Evolutionary conservation across 306 rosid species (phyloP).

Genomic region (Cucumis melo): DNA sequence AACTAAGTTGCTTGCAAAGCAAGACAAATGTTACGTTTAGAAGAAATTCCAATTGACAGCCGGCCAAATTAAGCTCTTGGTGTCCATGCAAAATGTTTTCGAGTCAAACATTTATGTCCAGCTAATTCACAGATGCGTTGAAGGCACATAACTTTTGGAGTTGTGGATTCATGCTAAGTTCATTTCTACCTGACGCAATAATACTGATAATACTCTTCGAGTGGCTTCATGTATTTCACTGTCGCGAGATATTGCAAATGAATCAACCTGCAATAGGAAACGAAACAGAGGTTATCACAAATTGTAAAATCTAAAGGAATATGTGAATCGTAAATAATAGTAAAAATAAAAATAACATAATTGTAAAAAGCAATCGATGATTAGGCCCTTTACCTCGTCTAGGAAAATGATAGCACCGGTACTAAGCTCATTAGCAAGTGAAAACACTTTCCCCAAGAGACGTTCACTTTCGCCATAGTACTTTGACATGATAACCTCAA

Average conservation of each 20-base stretch:
- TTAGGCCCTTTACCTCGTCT: conserved; percentile 51
- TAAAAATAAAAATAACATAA: too few relatives aligned
- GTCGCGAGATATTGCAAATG: conserved; percentile 77
- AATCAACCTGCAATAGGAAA: conserved; percentile 40
- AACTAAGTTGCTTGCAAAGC: neutral
- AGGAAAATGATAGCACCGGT: conserved; percentile 77
- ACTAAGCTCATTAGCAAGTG: conserved; percentile 62
- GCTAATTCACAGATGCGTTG: neutral
- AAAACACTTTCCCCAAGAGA: conserved; percentile 63
- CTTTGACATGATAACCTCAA: conserved; percentile 75
- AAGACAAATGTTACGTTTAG: too few relatives aligned
- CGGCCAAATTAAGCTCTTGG: neutral
- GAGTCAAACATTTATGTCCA: neutral
- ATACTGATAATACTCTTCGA: conserved; percentile 58
- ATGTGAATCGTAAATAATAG: neutral
- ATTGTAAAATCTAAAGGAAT: neutral
- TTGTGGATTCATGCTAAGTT: neutral
- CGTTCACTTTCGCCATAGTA: conserved; percentile 88
- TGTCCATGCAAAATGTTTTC: neutral
- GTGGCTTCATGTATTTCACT: conserved; percentile 85
- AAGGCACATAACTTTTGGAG: neutral
- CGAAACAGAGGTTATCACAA: neutral
- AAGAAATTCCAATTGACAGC: neutral
- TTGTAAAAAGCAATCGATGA: neutral
- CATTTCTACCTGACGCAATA: conserved; percentile 37